Conservation (phyloP, 192 early-diverging fungal genomes). For the Linnemannia zychae region DNA sequence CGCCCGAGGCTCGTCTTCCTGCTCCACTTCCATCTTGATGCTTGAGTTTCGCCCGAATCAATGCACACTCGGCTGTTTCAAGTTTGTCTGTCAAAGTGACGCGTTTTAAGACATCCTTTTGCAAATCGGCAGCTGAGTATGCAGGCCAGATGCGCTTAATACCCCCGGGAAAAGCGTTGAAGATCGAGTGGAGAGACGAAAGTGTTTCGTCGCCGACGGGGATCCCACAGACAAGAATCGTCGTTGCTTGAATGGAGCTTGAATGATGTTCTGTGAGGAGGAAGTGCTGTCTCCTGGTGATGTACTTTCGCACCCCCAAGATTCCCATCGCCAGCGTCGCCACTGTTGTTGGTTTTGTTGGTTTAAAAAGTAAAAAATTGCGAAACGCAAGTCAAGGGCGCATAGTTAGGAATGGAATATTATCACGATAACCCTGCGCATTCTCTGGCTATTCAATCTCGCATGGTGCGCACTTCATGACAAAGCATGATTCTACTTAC, state of each 20-base stretch:
- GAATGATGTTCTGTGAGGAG: slow-evolving; percentile 63
- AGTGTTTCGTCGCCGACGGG: slow-evolving; percentile 66
- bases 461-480: not conserved
- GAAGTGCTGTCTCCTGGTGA: slow-evolving; percentile 72
- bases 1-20: not conserved
- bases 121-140: slow-evolving; percentile 61
- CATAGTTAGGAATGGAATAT: not conserved
- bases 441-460: not conserved
- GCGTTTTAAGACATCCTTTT: slow-evolving; percentile 62
- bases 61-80: slow-evolving; percentile 64
- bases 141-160: slow-evolving; percentile 70
- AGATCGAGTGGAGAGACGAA: slow-evolving; percentile 57
- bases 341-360: slow-evolving; percentile 25
- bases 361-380: not conserved
- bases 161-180: slow-evolving; percentile 74
- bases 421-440: not conserved
- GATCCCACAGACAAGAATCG: slow-evolving; percentile 75
- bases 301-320: slow-evolving; percentile 67
- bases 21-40: not conserved
- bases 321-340: slow-evolving; percentile 63
- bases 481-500: slow-evolving; percentile 45
- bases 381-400: not conserved
- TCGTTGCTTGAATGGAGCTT: slow-evolving; percentile 61
- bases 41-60: slow-evolving; percentile 46
- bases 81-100: slow-evolving; percentile 58